phyloP scores from a whole-genome alignment of 129 eudicot species.

The Silybum marianum region DNA sequence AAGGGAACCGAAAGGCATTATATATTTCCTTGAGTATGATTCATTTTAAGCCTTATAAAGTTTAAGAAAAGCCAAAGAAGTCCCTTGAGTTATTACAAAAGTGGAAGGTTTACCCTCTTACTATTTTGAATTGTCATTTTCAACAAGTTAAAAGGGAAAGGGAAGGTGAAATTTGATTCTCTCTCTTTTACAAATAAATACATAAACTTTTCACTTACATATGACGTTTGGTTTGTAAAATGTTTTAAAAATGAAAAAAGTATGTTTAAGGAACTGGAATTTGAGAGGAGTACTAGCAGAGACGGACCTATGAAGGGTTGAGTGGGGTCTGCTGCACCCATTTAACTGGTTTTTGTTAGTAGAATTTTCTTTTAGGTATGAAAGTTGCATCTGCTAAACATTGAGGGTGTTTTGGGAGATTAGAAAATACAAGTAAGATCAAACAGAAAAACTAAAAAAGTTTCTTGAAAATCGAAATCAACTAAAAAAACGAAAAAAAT shows the following conservation, averaged over 20 bases:
- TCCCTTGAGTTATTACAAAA: background rate
- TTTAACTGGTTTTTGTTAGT: too few species aligned
- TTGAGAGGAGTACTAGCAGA: too few species aligned
- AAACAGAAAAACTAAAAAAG: too few species aligned
- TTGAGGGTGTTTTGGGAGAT: too few species aligned
- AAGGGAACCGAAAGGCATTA: slow-evolving; percentile 21
- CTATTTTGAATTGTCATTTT: background rate
- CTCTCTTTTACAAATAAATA: background rate
- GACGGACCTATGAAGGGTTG: too few species aligned
- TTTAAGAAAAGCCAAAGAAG: background rate
- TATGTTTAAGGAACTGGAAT: background rate
- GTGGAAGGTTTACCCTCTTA: background rate
- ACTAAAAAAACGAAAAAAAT: too few species aligned
- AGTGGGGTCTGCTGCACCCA: too few species aligned
- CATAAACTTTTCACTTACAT: background rate
- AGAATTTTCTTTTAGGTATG: too few species aligned
- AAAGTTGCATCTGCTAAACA: too few species aligned
- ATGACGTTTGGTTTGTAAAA: background rate
- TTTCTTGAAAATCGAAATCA: too few species aligned
- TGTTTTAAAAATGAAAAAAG: too few species aligned
- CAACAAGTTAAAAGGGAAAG: background rate
- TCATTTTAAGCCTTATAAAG: slow-evolving; percentile 9
- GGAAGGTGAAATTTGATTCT: background rate
- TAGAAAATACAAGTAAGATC: too few species aligned
- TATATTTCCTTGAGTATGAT: slow-evolving; percentile 13